Conservation (phyloP, 2,329 filamentous ascomycete species). For the Pseudogymnoascus sp. region DNA sequence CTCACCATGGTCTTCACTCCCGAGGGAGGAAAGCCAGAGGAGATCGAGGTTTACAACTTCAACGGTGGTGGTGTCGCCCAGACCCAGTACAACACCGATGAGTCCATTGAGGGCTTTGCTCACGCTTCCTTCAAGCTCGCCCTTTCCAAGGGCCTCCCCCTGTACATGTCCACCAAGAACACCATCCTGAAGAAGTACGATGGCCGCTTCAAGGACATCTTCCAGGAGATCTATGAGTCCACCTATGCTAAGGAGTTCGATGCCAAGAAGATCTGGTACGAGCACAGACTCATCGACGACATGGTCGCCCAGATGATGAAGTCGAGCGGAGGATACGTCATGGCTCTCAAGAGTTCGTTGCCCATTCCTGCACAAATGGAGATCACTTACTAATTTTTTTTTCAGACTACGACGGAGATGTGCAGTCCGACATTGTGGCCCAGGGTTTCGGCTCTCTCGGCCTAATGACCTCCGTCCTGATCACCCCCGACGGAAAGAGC, state of each 20-base stretch:
- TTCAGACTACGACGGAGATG: slow-evolving; percentile 96
- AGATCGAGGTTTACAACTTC: slow-evolving; percentile 87
- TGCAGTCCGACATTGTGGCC: slow-evolving; percentile 96
- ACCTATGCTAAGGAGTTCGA: slow-evolving; percentile 85
- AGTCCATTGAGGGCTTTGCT: slow-evolving; percentile 89
- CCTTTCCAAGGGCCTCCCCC: slow-evolving; percentile 74
- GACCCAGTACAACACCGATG: slow-evolving; percentile 97
- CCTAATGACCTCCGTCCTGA: slow-evolving; percentile 95
- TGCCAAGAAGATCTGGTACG: slow-evolving; percentile 92
- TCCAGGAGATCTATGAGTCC: slow-evolving; percentile 90
- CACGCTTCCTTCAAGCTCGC: slow-evolving; percentile 97
- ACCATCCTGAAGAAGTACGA: slow-evolving; percentile 99
- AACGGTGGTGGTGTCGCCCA: slow-evolving; percentile 80
- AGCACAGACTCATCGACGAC: slow-evolving; percentile 98
- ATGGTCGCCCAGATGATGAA: slow-evolving; percentile 99
- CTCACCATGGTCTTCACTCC: slow-evolving; percentile 94
- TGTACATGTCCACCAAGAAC: slow-evolving; percentile 99
- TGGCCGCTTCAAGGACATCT: slow-evolving; percentile 98
- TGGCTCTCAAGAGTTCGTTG: slow-evolving; percentile 86
- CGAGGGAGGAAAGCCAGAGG: slow-evolving; percentile 69
- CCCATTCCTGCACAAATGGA: not conserved
- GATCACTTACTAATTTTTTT: not conserved
- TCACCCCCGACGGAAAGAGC: slow-evolving; percentile 92
- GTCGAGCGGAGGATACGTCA: slow-evolving; percentile 90
- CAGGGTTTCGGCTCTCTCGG: slow-evolving; percentile 97